Evolutionary conservation across 2,329 filamentous ascomycete genomes (phyloP), one percentile per base, ranked within the genome.

Genomic region (Claviceps sp.): DNA sequence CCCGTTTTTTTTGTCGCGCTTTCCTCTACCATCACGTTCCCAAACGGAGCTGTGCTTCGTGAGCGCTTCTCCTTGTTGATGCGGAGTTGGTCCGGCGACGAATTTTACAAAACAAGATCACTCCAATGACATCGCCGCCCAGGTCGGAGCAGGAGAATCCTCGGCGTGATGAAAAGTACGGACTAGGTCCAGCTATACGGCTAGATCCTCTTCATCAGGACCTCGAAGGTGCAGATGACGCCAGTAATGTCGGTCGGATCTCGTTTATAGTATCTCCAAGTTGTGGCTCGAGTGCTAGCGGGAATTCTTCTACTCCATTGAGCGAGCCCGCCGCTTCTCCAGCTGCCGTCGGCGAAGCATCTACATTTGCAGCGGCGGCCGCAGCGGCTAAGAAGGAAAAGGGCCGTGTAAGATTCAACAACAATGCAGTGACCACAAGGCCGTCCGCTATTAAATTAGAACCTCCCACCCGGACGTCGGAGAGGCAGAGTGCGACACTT

Each of bases 401-500:
- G 55, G 71, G 68, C 2, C 68, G 72, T 29, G 72, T 75, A 29
- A 67, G 72, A 6, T 75, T 75, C 56, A 74, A 74, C 58, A 75
- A 71, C 61, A 69, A 65, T 52, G 68, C 71, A 29, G 68, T 58
- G 17, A 61, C 59, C 22, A 64, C 57, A 42, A 64, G 54, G 53
- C 64, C 58, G 47, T 61, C 56, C 11, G 50, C 54, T 23, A 47
- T 50, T 45, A 53, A 59, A n/a, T 51, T 55, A 34, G 51, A 46
- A 37, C 23, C 44, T 26, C 48, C 47, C 22, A 14, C 48, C 16
- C 36, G 23, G 39, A 14, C 40, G 23, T 37, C 43, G 9, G 51
- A 53, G 40, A 47, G 44, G 17, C 23, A 23, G 9, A 36, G 53
- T 47, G 52, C 52, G 44, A 53, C 52, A 29, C 53, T 58, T n/a